Conservation (phyloP, 179 eudicot genomes). For the Beta macrorhiza region DNA sequence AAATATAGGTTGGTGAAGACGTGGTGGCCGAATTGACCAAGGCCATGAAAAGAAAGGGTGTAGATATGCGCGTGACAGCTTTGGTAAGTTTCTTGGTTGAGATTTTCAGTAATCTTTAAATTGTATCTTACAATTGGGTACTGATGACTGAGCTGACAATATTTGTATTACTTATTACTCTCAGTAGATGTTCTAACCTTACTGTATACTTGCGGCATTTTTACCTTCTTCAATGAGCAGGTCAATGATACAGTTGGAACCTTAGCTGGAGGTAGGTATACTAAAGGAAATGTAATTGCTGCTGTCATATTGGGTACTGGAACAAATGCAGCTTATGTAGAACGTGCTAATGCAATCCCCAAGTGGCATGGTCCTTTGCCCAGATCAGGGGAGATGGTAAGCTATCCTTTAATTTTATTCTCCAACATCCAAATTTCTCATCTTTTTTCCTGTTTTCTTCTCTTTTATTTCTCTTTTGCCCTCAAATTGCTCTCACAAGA, state of each 20-base stretch:
- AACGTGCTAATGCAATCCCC: conserved; percentile 83
- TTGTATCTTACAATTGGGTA: neutral
- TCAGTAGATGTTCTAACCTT: neutral
- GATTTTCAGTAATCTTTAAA: neutral
- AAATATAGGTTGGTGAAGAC: conserved; percentile 67
- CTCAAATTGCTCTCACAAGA: neutral
- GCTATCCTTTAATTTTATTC: conserved; percentile 16
- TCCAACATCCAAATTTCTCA: neutral
- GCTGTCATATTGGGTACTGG: conserved; percentile 94
- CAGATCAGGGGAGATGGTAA: conserved; percentile 86
- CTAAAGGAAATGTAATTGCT: conserved; percentile 62
- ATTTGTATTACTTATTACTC: neutral
- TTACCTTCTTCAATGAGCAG: conserved; percentile 35
- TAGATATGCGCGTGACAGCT: conserved; percentile 93
- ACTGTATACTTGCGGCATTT: neutral
- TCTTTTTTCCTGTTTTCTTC: neutral
- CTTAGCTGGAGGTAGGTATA: conserved; percentile 77
- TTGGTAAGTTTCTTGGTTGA: conserved; percentile 48
- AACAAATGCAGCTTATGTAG: conserved; percentile 95
- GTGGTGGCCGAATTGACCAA: conserved; percentile 75
- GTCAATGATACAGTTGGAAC: conserved; percentile 95
- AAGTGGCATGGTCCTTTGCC: conserved; percentile 87
- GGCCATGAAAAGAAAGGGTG: conserved; percentile 69
- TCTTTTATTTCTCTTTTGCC: neutral
- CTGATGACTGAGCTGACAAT: neutral